phyloP scores from a whole-genome alignment of 1,284 basidiomycete genomes.

The Ganoderma resinaceum region DNA sequence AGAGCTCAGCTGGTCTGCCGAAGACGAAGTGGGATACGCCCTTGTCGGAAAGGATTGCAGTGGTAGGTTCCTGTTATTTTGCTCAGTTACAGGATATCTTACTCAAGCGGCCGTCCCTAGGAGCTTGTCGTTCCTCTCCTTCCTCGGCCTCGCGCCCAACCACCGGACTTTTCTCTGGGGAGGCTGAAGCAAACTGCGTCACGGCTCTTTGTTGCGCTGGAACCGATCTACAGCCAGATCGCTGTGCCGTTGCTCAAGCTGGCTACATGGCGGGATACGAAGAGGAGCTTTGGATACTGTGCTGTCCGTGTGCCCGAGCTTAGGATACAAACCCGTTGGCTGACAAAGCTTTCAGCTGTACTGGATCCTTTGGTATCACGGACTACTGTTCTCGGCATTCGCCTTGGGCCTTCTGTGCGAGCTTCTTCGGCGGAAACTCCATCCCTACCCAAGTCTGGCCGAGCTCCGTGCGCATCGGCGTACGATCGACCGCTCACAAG shows the following conservation, averaged over 20 bases:
- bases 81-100: background rate
- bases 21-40: slow-evolving; percentile 7
- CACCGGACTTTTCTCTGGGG: slow-evolving; percentile 59
- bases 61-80: slow-evolving; percentile 14
- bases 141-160: slow-evolving; percentile 46
- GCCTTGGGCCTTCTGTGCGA: slow-evolving; percentile 54
- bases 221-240: slow-evolving; percentile 58
- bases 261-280: slow-evolving; percentile 62
- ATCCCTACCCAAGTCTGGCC: slow-evolving; percentile 60
- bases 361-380: slow-evolving; percentile 69
- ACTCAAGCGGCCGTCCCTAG: slow-evolving; percentile 37
- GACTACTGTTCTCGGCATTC: slow-evolving; percentile 60
- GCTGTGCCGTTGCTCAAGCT: slow-evolving; percentile 48
- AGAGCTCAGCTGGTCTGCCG: background rate
- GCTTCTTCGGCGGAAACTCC: slow-evolving; percentile 56
- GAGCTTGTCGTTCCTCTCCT: slow-evolving; percentile 53
- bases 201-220: slow-evolving; percentile 59
- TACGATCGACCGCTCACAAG: slow-evolving; percentile 54
- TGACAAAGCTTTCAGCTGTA: slow-evolving; percentile 49
- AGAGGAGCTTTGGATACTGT: slow-evolving; percentile 57
- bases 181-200: slow-evolving; percentile 59
- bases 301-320: slow-evolving; percentile 47
- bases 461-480: slow-evolving; percentile 59
- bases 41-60: slow-evolving; percentile 23
- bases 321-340: background rate